Base-by-base conservation (phyloP, 352 stramenopile species). In the Albugo candida region DNA sequence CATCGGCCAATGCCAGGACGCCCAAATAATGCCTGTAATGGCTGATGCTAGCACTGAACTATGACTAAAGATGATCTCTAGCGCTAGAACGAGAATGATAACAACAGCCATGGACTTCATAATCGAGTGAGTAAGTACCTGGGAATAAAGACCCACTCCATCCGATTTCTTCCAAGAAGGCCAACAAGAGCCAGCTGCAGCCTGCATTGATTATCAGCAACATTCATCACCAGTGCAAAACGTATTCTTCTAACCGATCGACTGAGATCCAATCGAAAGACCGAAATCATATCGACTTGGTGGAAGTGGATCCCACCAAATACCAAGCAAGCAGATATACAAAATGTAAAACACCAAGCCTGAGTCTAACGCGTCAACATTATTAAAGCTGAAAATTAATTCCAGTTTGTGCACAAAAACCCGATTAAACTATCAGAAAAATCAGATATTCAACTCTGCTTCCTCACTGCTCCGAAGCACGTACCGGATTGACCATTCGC, bases 271-370 rank as follows among this genome's bases (percentile, higher is more conserved):
- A 61, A 91, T 78, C 5, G 75, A 68, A n/a, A 85, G 59, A 1
- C 78, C 75, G 36, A 88, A 55, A 42, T 91, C 78, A 47, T 83
- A 91, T 45, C 73, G 75, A 48, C 65, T 70, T 12, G 78, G 78
- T 13, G 78, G 78, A 31, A 91, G 55, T 13, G 78, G 78, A 48
- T 91, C 78, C 78, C 78, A 91, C 56, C 84, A 82, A 41, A 91
- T 83, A 8, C 78, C 78, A 16, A 83, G 51, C 35, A 91, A 66
- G 40, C 55, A 63, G 19, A 81, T 81, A 56, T 91, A 91, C 51
- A 91, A 86, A 21, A 91, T 72, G 56, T 91, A 91, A 47, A 91
- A 88, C 14, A 91, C 78, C 37, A 91, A 55, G 0, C 78, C 78
- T 12, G 75, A 86, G 58, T 91, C 78, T 5, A 86, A 65, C 16